These are phyloP conservation scores for Talaromyces sp. DNA, from an alignment of 2,329 filamentous ascomycete genomes.

Conservation along the genomic window DNA sequence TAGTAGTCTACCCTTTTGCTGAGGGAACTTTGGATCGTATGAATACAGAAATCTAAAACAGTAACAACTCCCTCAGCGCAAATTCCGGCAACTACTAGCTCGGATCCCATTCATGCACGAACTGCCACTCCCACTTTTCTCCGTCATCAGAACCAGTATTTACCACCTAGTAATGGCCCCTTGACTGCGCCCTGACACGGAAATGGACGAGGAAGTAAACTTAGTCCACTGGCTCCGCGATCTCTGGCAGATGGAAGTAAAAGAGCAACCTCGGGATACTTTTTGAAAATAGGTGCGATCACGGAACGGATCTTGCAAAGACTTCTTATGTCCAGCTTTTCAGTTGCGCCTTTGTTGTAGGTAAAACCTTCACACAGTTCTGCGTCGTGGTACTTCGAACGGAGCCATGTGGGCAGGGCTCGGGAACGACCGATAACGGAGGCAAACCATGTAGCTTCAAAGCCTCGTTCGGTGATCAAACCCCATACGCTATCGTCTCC, in stretches of 20 bases:
- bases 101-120: slow-evolving; percentile 17
- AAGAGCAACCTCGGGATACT: background rate
- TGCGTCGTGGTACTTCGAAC: background rate
- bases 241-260: slow-evolving; percentile 10
- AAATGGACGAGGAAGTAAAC: background rate
- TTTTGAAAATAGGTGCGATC: slow-evolving; percentile 12
- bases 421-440: background rate
- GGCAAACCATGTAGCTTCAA: slow-evolving; percentile 3
- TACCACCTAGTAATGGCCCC: slow-evolving; percentile 7
- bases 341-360: slow-evolving; percentile 2
- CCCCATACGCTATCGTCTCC: slow-evolving; percentile 9
- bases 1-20: no score
- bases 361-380: background rate
- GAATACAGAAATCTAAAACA: slow-evolving; percentile 4
- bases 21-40: no score
- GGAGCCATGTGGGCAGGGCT: background rate
- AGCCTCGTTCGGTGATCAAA: background rate
- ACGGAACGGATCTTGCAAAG: background rate
- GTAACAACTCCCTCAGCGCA: slow-evolving; percentile 6
- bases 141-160: slow-evolving; percentile 9
- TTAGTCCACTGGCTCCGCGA: background rate
- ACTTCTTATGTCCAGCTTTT: background rate
- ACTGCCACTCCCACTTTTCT: slow-evolving; percentile 17
- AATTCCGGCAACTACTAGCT: slow-evolving; percentile 17
- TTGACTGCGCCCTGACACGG: slow-evolving; percentile 15